Base-by-base conservation (phyloP, 768 basidiomycete species). In the Termitomyces sp. region DNA sequence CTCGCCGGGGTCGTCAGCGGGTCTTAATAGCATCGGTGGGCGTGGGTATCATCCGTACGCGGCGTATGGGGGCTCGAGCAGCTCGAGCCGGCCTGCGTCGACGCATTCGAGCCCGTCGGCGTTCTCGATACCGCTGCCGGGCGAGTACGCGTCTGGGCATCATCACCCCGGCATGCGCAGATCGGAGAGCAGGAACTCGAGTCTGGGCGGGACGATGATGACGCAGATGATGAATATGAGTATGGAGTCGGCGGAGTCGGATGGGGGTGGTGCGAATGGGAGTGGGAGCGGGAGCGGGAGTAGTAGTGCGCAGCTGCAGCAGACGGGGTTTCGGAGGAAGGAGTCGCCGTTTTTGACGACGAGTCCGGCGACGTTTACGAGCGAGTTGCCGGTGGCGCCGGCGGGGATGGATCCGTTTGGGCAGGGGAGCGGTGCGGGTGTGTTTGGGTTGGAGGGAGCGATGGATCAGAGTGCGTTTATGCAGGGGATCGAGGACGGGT, bases 41-140 rank as follows among this genome's bases (percentile, higher is more conserved):
- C 74, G 83, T 51, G 78, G 80, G 46, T 82, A 84, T 61, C 81
- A 86, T 65, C 77, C 86, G 21, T 85, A 85, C 51, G 79, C 77
- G 11, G 62, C 66, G 52, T 77, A 76, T 51, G 67, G 68, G 50
- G 67, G 68, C 39, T 64, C 68, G n/a, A n/a, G n/a, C 4, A 69
- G 70, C 25, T 73, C 76, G 17, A 61, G 77, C n/a, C n/a, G n/a
- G 21, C 62, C 72, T 5, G 70, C 72, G 21, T 79, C 76, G 51
- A 71, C 77, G 3, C 75, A 77, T 51, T 78, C 76, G 43, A 79
- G 80, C 56, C 78, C 79, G 17, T 73, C 73, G 59, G 70, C 72
- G 49, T 74, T 73, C 60, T 62, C 71, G 23, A 61, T 78, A 8
- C 73, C 75, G 3, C 67, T 79, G 40, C 69, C 66, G 27, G 67